Base-by-base conservation (phyloP, 257 asterid species). In the Mitragyna speciosa region DNA sequence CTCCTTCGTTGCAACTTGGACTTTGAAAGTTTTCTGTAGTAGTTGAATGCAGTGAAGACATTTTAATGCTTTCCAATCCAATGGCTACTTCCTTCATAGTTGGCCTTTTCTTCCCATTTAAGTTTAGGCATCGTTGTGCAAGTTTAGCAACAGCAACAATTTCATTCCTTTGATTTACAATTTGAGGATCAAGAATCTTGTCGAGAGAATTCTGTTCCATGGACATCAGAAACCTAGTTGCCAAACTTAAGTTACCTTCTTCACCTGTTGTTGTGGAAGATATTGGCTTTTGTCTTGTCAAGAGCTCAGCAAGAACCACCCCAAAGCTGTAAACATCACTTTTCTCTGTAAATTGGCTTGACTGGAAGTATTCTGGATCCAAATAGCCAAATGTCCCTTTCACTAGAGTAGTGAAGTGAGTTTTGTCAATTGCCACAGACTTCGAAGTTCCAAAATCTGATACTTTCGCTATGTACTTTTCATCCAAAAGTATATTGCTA, bases 321-420 rank as follows among this genome's bases (percentile, higher is more conserved):
- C 81, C 81, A 36, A 78, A 78, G 5, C 81, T 78, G 30, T 78
- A 68, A 7, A 78, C 81, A 69, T 78, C 81, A 41, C 76, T 78
- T 52, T 68, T 77, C 3, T 77, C 75, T 9, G 67, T 77, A 54
- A 77, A 77, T 5, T 77, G 48, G 24, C 75, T 52, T 7, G 81
- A 78, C 43, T 68, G 81, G 69, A 78, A 78, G 8, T 78, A 78
- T 31, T 78, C 58, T 20, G 81, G 81, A 52, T 78, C 76, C n/a
- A 52, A 20, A 45, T 77, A 77, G 39, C 81, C 75, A 51, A 67
- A 67, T 31, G 81, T 77, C 20, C 81, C 81, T 36, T 67, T 43
- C 1, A 77, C 81, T 6, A 28, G 49, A 22, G 81, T 77, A 1
- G 81, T 77, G 9, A 77, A 16, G 39, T 77, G 75, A 33, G 81